Conservation (phyloP, 306 rosid species). For the Myrica gale region DNA sequence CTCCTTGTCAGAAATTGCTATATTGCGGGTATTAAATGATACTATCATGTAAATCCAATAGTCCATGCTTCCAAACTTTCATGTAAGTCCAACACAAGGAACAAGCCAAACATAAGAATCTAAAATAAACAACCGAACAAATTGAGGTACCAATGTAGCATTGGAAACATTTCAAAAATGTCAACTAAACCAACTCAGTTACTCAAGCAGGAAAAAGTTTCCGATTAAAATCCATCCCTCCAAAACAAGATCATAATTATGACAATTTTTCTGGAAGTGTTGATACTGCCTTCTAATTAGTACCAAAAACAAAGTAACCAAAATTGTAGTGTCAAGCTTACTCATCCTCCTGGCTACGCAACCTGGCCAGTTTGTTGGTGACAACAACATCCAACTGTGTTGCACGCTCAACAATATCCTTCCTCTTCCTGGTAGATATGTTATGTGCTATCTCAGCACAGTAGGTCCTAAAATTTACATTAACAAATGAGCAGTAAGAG, state of each 20-base stretch:
- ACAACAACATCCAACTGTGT: slow-evolving; percentile 78
- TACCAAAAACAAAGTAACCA: slow-evolving; percentile 7
- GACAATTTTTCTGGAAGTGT: slow-evolving; percentile 14
- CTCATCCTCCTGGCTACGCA: slow-evolving; percentile 80
- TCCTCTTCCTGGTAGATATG: slow-evolving; percentile 61
- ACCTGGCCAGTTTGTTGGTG: slow-evolving; percentile 68
- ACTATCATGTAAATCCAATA: no score
- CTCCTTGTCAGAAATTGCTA: no score
- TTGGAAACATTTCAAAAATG: neutral
- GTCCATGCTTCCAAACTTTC: no score
- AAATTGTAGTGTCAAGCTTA: slow-evolving; percentile 27
- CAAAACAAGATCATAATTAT: slow-evolving; percentile 15
- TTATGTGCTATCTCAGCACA: slow-evolving; percentile 86
- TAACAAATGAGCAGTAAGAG: neutral
- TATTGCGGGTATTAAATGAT: no score
- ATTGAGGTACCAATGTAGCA: neutral
- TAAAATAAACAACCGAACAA: neutral
- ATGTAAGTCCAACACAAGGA: no score
- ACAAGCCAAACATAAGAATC: no score
- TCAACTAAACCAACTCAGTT: slow-evolving; percentile 9
- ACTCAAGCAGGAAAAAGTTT: slow-evolving; percentile 4
- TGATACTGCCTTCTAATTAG: slow-evolving; percentile 21
- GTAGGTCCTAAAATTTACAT: slow-evolving; percentile 43
- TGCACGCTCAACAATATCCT: slow-evolving; percentile 72
- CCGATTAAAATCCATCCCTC: slow-evolving; percentile 7